Evolutionary conservation across 176 grass and related monocot species (phyloP).

Genomic region (Phoenix roebelenii): DNA sequence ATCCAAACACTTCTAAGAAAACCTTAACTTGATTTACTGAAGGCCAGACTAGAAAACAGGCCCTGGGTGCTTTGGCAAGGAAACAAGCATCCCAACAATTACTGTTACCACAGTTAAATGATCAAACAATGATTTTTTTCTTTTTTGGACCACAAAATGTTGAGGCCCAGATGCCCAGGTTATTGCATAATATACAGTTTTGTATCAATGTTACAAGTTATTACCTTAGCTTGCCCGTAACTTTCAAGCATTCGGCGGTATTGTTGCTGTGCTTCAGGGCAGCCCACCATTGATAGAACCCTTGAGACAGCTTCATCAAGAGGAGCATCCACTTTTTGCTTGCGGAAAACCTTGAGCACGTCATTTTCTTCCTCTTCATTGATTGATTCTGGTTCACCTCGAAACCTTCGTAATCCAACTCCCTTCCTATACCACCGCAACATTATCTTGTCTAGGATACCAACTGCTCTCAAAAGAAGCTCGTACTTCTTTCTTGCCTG

Average conservation of each 20-base stretch:
- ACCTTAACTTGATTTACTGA: too few species aligned
- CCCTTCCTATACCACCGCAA: conserved; percentile 58
- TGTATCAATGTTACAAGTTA: too few species aligned
- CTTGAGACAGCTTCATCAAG: conserved; percentile 57
- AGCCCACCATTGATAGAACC: conserved; percentile 40
- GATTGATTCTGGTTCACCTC: conserved; percentile 31
- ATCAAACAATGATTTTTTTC: too few species aligned
- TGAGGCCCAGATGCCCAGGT: too few species aligned
- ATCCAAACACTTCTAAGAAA: too few species aligned
- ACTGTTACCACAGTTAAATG: too few species aligned
- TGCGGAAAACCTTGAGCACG: conserved; percentile 49
- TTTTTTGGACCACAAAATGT: too few species aligned
- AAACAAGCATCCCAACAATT: too few species aligned
- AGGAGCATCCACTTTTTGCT: conserved; percentile 69
- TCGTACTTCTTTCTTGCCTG: conserved; percentile 50
- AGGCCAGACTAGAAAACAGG: too few species aligned
- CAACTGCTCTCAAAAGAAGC: conserved; percentile 35
- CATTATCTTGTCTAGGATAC: conserved; percentile 67
- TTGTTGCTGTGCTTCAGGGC: conserved; percentile 47
- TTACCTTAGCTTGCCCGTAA: conserved; percentile 55
- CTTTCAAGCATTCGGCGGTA: conserved; percentile 66
- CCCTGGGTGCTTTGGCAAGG: too few species aligned
- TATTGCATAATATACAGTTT: too few species aligned
- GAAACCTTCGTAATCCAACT: conserved; percentile 57
- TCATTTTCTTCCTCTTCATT: conserved; percentile 54